Evolutionary conservation across 2,329 filamentous ascomycete species (phyloP), one percentile per base, ranked within the genome.

Genomic region (Hysterium pulicare): DNA sequence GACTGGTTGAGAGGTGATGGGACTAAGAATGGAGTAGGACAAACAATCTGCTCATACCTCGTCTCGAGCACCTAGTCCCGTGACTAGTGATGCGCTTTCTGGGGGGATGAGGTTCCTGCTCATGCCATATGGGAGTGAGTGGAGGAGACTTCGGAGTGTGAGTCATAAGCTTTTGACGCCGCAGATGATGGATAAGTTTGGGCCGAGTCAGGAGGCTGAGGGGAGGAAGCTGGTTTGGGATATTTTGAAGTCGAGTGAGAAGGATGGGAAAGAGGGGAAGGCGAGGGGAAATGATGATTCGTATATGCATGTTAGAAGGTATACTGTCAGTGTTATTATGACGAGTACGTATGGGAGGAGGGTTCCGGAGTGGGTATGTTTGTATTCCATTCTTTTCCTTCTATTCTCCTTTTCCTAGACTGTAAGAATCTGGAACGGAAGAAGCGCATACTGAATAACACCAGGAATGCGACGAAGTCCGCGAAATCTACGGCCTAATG

Each of bases 161-260:
- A 50, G 61, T 10, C 67, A 59, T 43, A 49, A 58, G 45, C 44
- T 71, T 1, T 40, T 62, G 10, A 61, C 67, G n/a, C 48, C 50
- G 5, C 57, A 53, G 28, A 58, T 59, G 42, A 59, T 63, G 6
- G 44, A 49, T 1, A 56, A 51, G 2, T 72, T 70, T 44, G 50
- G 58, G 13, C 69, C 70, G 1, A 59, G 49, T 11, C 70, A 72
- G 45, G 62, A 69, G 38, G 68, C 66, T 38, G 70, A 73, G 50
- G 51, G 58, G 0, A 71, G 70, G 44, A 68, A 71, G 43, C 49
- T 73, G 13, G 48, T 71, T 1, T 58, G 49, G 42, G 66, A 72
- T 37, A 39, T 72, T 1, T 46, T 55, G 4, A 59, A 50, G 3
- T 53, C 65, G 26, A 68, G 68, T 34, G 46, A 44, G 1, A 51